phyloP scores from a whole-genome alignment of 208 protist species.

The Lotmaria passim region DNA sequence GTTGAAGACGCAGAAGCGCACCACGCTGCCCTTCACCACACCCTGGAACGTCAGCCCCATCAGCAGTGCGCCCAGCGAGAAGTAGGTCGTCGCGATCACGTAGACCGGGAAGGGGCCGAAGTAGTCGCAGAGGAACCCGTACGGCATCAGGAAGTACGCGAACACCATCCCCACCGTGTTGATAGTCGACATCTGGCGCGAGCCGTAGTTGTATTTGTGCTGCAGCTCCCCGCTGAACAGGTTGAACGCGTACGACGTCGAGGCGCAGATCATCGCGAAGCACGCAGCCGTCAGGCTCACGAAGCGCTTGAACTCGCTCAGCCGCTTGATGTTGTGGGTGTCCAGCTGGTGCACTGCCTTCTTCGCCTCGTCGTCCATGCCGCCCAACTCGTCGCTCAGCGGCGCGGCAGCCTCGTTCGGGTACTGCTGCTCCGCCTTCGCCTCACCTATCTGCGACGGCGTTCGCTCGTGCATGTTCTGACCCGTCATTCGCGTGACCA shows the following conservation, averaged over 20 bases:
- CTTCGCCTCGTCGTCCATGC: constrained; percentile 20
- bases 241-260: constrained; percentile 65
- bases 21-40: constrained; percentile 42
- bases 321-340: constrained; percentile 17
- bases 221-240: constrained; percentile 57
- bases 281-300: constrained; percentile 36
- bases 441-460: no score
- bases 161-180: constrained; percentile 53
- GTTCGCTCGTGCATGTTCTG: no score
- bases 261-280: constrained; percentile 35
- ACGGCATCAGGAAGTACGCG: constrained; percentile 46
- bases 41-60: constrained; percentile 59
- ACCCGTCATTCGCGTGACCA: no score
- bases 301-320: constrained; percentile 46
- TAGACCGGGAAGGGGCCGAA: constrained; percentile 60
- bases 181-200: constrained; percentile 63
- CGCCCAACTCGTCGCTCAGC: neutral
- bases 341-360: constrained; percentile 20
- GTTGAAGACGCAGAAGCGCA: constrained; percentile 49
- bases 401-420: no score
- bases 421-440: no score
- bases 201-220: constrained; percentile 42
- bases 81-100: constrained; percentile 31
- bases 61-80: constrained; percentile 44
- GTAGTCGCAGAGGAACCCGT: constrained; percentile 60